These are phyloP conservation scores for Phytophthora capsici DNA, from an alignment of 352 stramenopile genomes.

Conservation along the genomic window DNA sequence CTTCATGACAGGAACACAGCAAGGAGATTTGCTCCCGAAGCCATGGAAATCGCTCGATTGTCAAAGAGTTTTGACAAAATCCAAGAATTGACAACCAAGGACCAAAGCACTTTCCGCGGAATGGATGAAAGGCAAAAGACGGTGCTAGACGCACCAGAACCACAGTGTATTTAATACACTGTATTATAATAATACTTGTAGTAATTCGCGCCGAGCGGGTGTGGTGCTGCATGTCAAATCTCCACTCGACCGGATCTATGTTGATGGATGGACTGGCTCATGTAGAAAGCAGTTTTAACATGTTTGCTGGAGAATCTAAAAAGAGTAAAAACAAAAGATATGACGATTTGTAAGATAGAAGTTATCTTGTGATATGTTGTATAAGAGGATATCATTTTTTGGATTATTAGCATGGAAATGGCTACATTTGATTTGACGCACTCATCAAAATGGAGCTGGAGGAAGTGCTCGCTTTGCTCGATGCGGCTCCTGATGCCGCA, in stretches of 20 bases:
- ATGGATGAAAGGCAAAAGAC: not conserved
- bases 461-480: constrained; percentile 21
- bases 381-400: too few species aligned
- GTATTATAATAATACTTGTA: too few species aligned
- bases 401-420: not conserved
- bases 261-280: constrained; percentile 9
- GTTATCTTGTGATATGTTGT: too few species aligned
- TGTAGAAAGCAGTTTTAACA: too few species aligned
- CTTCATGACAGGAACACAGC: not conserved
- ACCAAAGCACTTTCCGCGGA: not conserved
- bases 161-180: too few species aligned
- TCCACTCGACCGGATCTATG: constrained; percentile 8
- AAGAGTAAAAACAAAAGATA: too few species aligned
- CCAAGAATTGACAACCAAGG: not conserved
- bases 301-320: too few species aligned
- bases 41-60: constrained; percentile 7
- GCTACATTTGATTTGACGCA: not conserved
- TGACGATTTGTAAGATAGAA: too few species aligned
- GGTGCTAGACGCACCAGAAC: too few species aligned
- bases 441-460: constrained; percentile 8
- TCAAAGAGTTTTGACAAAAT: constrained; percentile 1
- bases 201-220: not conserved
- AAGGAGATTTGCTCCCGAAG: constrained; percentile 5
- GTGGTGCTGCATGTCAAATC: constrained; percentile 6
- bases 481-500: not conserved